Base-by-base conservation (phyloP, 495 filamentous ascomycete species). In the Penicillium coprophilum region DNA sequence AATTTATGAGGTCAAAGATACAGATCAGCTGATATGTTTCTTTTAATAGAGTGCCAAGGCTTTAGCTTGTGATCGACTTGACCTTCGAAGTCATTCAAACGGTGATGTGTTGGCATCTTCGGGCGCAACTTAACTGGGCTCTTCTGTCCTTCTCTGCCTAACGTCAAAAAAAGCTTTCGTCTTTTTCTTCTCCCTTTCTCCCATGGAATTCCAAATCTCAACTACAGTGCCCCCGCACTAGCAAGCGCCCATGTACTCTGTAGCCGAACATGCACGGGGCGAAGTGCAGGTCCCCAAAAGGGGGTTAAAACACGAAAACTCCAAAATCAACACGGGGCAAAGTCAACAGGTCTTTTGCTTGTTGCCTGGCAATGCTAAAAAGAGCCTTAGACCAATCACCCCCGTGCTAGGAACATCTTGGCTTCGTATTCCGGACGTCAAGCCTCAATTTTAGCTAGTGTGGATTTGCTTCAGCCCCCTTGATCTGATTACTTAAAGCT, bases 81-180 rank as follows among this genome's bases (percentile, higher is more conserved):
- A 10, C 8, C 36, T 19, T 32, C 21, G 8, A 17, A n/a, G 34
- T 20, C 32, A n/a, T 19, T 39, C 19, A 6, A 38, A 24, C 34
- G 21, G 41, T 38, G 21, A 52, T 46, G 52, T 27, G 52, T 46
- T 54, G 51, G 43, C 50, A 41, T 6, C 20, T 41, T 52, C 50
- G 50, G 50, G 36, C 52, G 17, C 51, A 36, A 34, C 40, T 24
- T 15, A 9, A 4, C 27, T 46, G 20, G 46, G 46, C 27, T 40
- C 34, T 51, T 30, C 28, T 13, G 11, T 30, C 24, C 24, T 11
- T 54, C 30, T 43, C 50, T 34, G 50, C 51, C 31, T 52, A 39
- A 50, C 32, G 2, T 19, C 17, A 31, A 43, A 7, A n/a, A n/a
- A n/a, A n/a, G n/a, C n/a, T n/a, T n/a, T n/a, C n/a, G 3, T 6